These are phyloP conservation scores for Mycena haematopus DNA, from an alignment of 768 basidiomycete genomes.

Conservation along the genomic window DNA sequence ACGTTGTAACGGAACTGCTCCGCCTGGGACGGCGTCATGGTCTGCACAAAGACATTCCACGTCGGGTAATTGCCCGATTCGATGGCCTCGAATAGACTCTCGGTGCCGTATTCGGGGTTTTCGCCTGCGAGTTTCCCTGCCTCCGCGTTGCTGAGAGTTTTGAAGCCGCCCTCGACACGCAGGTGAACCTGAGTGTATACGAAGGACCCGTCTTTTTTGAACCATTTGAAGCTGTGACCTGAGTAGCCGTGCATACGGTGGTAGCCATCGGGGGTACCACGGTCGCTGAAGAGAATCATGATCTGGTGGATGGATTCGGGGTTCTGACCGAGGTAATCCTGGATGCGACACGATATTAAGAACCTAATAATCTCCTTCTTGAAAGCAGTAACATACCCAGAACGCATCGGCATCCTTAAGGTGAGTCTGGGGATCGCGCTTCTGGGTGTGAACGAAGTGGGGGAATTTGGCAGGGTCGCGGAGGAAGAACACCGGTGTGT, in stretches of 20 bases:
- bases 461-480: slow-evolving; percentile 89
- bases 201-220: slow-evolving; percentile 84
- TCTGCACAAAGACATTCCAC: slow-evolving; percentile 94
- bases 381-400: slow-evolving; percentile 57
- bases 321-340: slow-evolving; percentile 91
- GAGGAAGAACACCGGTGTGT: slow-evolving; percentile 92
- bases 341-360: slow-evolving; percentile 29
- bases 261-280: slow-evolving; percentile 91
- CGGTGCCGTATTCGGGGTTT: slow-evolving; percentile 86
- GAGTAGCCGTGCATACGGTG: slow-evolving; percentile 91
- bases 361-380: background rate
- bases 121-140: slow-evolving; percentile 71
- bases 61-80: slow-evolving; percentile 80
- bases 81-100: slow-evolving; percentile 84
- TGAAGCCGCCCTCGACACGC: slow-evolving; percentile 80
- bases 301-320: slow-evolving; percentile 90
- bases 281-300: slow-evolving; percentile 93
- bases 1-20: slow-evolving; percentile 90
- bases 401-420: slow-evolving; percentile 87
- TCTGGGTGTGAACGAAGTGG: slow-evolving; percentile 94
- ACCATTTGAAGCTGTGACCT: slow-evolving; percentile 89
- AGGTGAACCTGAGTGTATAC: slow-evolving; percentile 90
- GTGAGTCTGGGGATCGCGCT: slow-evolving; percentile 91
- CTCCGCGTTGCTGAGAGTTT: slow-evolving; percentile 76
- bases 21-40: slow-evolving; percentile 91